These are phyloP conservation scores for Taphrina pruni DNA, from an alignment of 1,139 yeast species.

Conservation along the genomic window DNA sequence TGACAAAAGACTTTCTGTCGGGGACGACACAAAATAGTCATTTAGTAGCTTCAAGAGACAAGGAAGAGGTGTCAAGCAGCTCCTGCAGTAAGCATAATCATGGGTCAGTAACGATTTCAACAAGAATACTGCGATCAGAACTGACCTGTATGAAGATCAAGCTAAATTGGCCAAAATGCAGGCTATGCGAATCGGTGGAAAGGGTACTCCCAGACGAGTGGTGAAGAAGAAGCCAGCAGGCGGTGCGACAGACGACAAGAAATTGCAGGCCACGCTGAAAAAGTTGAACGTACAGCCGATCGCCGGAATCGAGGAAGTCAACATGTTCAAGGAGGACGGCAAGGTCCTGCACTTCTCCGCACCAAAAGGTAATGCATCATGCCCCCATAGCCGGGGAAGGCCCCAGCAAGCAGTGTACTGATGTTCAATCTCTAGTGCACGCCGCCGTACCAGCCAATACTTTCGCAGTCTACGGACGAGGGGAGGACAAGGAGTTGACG, in stretches of 20 bases:
- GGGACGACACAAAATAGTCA: constrained; percentile 27
- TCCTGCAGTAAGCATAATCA: neutral
- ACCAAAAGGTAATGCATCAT: constrained; percentile 46
- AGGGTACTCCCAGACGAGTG: constrained; percentile 66
- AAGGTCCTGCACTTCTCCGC: constrained; percentile 86
- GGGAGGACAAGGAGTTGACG: constrained; percentile 90
- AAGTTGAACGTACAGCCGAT: constrained; percentile 89
- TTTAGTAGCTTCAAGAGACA: neutral
- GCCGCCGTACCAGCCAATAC: constrained; percentile 91
- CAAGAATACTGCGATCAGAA: neutral
- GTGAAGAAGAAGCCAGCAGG: constrained; percentile 74
- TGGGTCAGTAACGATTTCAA: constrained; percentile 3
- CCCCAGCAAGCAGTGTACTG: neutral
- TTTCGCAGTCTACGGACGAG: constrained; percentile 92
- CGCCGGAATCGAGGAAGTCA: constrained; percentile 92
- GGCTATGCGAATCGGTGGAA: constrained; percentile 56
- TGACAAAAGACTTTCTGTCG: constrained; percentile 19
- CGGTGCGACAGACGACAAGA: constrained; percentile 79
- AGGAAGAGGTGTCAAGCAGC: neutral
- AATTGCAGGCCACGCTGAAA: constrained; percentile 85
- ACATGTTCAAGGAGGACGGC: constrained; percentile 96
- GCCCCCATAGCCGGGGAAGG: no score
- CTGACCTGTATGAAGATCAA: constrained; percentile 43
- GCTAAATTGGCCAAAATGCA: constrained; percentile 54
- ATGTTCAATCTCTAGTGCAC: constrained; percentile 66